Percentiles rank a stretch among this genome's conserved stretches.
Evolutionary conservation across 768 basidiomycete genomes (phyloP).

Genomic region (Termitomyces sp.): DNA sequence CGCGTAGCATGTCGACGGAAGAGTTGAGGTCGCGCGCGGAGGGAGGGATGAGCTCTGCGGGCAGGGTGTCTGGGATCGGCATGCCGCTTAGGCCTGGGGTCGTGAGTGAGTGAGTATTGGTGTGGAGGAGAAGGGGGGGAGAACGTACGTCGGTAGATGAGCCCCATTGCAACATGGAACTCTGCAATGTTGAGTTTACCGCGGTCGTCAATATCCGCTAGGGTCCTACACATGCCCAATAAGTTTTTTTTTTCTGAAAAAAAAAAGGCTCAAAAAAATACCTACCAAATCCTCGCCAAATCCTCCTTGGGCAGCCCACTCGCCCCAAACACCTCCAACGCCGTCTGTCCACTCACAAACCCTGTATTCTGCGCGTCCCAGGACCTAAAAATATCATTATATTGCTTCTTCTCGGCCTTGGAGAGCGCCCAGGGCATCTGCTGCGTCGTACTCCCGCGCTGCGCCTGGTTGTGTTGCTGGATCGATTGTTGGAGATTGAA

Average conservation of each 20-base stretch:
- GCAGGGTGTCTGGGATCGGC: constrained; percentile 82
- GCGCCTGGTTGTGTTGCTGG: constrained; percentile 80
- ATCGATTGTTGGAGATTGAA: constrained; percentile 79
- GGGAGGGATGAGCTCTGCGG: constrained; percentile 86
- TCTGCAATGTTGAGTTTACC: constrained; percentile 95
- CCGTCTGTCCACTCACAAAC: constrained; percentile 82
- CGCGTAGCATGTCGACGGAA: constrained; percentile 87
- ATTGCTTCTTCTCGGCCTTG: constrained; percentile 92
- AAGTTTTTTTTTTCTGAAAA: not conserved
- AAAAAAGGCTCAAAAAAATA: constrained; percentile 6
- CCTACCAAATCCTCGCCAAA: constrained; percentile 89
- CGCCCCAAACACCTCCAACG: constrained; percentile 90
- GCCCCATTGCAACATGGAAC: constrained; percentile 97
- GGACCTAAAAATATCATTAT: constrained; percentile 94
- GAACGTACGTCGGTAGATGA: constrained; percentile 90
- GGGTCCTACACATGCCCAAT: constrained; percentile 54
- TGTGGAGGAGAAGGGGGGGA: not conserved
- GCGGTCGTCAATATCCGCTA: constrained; percentile 90
- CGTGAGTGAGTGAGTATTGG: not conserved
- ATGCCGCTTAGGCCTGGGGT: constrained; percentile 84
- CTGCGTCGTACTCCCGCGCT: constrained; percentile 59
- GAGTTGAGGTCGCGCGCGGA: constrained; percentile 86
- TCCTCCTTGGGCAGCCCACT: constrained; percentile 89
- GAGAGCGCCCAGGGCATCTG: constrained; percentile 84
- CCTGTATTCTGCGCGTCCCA: constrained; percentile 84